Percentiles rank a stretch among this genome's conserved stretches.
phyloP scores from a whole-genome alignment of 257 asterid genomes.

The Lycium ferocissimum region DNA sequence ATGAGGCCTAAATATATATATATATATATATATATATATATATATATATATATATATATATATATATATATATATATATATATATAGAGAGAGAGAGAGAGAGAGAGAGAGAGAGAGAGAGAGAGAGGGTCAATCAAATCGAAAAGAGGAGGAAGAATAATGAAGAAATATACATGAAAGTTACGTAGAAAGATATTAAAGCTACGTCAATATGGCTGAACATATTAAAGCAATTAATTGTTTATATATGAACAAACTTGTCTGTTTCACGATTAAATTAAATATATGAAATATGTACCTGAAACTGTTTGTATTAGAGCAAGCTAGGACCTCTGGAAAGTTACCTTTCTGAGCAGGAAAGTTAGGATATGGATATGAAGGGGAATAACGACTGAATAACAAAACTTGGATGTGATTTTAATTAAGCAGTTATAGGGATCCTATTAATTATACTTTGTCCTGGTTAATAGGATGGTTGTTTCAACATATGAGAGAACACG shows the following conservation, averaged over 20 bases:
- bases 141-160: neutral
- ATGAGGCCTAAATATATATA: no score
- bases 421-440: neutral
- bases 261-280: neutral
- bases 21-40: neutral
- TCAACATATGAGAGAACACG: neutral
- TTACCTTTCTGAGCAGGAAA: neutral
- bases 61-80: neutral
- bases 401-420: neutral
- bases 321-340: neutral
- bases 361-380: neutral
- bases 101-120: no score
- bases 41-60: neutral
- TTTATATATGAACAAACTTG: neutral
- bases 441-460: neutral
- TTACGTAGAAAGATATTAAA: neutral
- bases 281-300: neutral
- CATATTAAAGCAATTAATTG: no score
- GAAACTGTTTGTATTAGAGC: neutral
- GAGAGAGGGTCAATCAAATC: neutral
- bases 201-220: neutral
- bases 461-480: slow-evolving; percentile 15
- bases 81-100: no score
- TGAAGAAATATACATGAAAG: neutral
- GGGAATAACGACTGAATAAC: neutral